A percentile compares a stretch with the other conserved stretches of the same genome.
These are phyloP conservation scores for Chloranthus sessilifolius DNA, from an alignment of 164 flowering plant species.

Conservation along the genomic window DNA sequence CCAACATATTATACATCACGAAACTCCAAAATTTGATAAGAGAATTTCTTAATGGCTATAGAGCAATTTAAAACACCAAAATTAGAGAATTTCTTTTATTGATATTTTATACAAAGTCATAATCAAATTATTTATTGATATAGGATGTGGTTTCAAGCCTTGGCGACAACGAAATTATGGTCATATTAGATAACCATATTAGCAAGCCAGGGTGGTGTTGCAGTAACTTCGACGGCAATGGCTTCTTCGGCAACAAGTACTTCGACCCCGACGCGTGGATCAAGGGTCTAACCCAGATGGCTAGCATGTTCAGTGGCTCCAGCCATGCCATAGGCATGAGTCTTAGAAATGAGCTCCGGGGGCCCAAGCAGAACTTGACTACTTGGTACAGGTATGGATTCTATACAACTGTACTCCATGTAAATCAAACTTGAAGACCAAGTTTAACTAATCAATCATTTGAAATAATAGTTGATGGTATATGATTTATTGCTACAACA, in stretches of 20 bases:
- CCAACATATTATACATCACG: too few species aligned
- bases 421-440: too few species aligned
- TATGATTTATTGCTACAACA: too few species aligned
- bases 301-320: conserved; percentile 1
- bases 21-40: too few species aligned
- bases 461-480: too few species aligned
- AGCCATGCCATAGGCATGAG: conserved; percentile 34
- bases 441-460: too few species aligned
- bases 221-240: conserved; percentile 30
- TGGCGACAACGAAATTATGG: conserved; percentile 19
- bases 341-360: conserved; percentile 42
- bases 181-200: conserved; percentile 35
- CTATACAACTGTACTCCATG: not conserved
- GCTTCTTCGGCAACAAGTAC: conserved; percentile 33
- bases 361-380: conserved; percentile 18
- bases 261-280: conserved; percentile 38
- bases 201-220: conserved; percentile 42
- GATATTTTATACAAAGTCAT: too few species aligned
- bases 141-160: conserved; percentile 23
- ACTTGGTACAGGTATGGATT: too few species aligned
- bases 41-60: too few species aligned
- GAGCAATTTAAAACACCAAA: too few species aligned
- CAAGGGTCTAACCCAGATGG: conserved; percentile 28
- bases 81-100: too few species aligned
- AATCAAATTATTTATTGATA: not conserved